phyloP scores from a whole-genome alignment of 257 asterid genomes.

The Linaria vulgaris region DNA sequence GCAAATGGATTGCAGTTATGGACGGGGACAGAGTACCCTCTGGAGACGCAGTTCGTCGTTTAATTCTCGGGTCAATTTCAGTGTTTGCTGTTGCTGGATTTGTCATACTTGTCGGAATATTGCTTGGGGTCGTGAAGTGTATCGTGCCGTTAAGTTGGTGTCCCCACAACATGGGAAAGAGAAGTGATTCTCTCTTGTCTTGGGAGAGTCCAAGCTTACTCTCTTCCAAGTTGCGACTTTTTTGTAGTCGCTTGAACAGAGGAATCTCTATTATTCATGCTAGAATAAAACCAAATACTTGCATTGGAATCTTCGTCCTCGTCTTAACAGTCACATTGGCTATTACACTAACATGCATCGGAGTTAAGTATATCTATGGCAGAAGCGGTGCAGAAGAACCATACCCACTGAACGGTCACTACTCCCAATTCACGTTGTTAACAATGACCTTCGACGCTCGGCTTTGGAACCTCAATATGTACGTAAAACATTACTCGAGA shows the following conservation, averaged over 20 bases:
- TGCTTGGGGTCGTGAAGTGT: constrained; percentile 73
- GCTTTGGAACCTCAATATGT: constrained; percentile 89
- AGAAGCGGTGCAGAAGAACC: constrained; percentile 91
- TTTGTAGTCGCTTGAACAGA: constrained; percentile 76
- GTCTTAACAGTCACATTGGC: constrained; percentile 34
- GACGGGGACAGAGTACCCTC: constrained; percentile 92
- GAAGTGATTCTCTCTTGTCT: constrained; percentile 63
- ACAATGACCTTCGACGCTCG: constrained; percentile 99
- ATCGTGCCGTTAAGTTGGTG: constrained; percentile 88
- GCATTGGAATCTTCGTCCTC: constrained; percentile 47
- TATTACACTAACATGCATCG: constrained; percentile 46
- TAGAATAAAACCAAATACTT: constrained; percentile 58
- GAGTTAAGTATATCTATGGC: constrained; percentile 65
- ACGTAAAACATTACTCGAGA: constrained; percentile 79
- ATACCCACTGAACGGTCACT: constrained; percentile 56
- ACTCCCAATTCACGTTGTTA: constrained; percentile 83
- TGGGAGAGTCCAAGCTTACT: constrained; percentile 57
- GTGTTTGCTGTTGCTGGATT: constrained; percentile 51
- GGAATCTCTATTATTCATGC: constrained; percentile 54
- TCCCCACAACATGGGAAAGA: constrained; percentile 74
- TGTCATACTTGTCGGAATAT: constrained; percentile 61
- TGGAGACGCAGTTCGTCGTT: constrained; percentile 66
- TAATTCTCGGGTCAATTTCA: constrained; percentile 60
- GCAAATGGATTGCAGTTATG: constrained; percentile 79
- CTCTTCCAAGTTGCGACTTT: constrained; percentile 57